Evolutionary conservation across 352 stramenopile species (phyloP), one percentile per base, ranked within the genome.

Genomic region (Pythium grandisporangium): DNA sequence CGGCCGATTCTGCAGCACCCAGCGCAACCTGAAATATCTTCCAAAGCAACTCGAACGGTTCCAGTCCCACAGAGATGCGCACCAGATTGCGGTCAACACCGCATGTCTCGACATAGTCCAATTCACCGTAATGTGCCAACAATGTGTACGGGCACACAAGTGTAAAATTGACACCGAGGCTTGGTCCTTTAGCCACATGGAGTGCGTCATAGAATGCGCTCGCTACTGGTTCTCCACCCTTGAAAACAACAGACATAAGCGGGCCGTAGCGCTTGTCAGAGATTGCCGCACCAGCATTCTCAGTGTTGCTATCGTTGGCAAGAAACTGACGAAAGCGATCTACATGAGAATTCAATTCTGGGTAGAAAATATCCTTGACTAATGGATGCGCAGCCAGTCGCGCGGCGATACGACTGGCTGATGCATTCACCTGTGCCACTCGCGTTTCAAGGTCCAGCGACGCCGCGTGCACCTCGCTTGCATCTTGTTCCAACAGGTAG

Each of bases 161-260:
- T 16, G 90, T 96, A 51, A 98, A 98, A 61, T 97, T 97, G 1
- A 90, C 97, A 27, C 92, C 92, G 17, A 98, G 75, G 26, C 80
- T 93, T 23, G 83, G 82, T 0, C 84, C 79, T 41, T 95, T 96
- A 21, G 81, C 83, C 26, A 93, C 58, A 29, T 70, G 66, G 23
- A 97, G 45, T 2, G 65, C 41, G 52, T 97, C 82, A 57, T 96
- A 97, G 44, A 97, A 97, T 6, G 65, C 68, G 51, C 74, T 66
- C 8, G 79, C 70, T 4, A 73, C 53, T n/a, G 67, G 44, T n/a
- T 81, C 46, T 17, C 71, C 73, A 20, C 79, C 79, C 38, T 81
- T 53, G 29, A 97, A 59, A 29, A 95, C 43, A 24, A 97, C 69
- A 1, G 80, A 95, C 13, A 97, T 63, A 32, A 97, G 51, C 19